A percentile compares a stretch with the other conserved stretches of the same genome.
phyloP scores from a whole-genome alignment of 129 eudicot species.

The Kitagawia praeruptora region DNA sequence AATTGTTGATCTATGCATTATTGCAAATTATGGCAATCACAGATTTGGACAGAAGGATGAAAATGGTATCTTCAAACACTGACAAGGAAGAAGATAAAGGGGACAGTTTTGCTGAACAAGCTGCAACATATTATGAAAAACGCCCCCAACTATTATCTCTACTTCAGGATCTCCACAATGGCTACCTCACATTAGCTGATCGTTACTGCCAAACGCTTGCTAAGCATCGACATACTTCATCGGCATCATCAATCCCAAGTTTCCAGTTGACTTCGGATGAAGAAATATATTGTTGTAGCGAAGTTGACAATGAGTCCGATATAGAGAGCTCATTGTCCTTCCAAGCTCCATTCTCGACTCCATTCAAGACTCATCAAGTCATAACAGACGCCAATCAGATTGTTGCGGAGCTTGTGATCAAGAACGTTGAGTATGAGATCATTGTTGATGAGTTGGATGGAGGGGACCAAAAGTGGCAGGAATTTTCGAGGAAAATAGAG shows the following conservation, averaged over 20 bases:
- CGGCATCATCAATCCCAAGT: slow-evolving; percentile 19
- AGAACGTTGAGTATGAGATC: slow-evolving; percentile 49
- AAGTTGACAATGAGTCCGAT: slow-evolving; percentile 25
- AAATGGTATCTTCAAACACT: slow-evolving; percentile 25
- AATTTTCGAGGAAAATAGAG: slow-evolving; percentile 53
- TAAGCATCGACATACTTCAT: slow-evolving; percentile 31
- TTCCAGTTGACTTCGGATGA: slow-evolving; percentile 15
- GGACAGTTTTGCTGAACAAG: slow-evolving; percentile 69
- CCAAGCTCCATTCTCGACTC: slow-evolving; percentile 19
- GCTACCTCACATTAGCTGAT: slow-evolving; percentile 63
- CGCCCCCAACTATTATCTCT: slow-evolving; percentile 69
- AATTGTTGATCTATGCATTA: not conserved
- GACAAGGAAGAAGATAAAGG: slow-evolving; percentile 29
- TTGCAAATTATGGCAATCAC: slow-evolving; percentile 1
- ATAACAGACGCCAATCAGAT: slow-evolving; percentile 29
- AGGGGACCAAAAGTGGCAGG: slow-evolving; percentile 29
- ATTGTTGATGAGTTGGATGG: slow-evolving; percentile 26
- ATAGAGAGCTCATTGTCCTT: slow-evolving; percentile 47
- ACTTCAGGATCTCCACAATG: slow-evolving; percentile 63
- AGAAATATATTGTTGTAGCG: not conserved
- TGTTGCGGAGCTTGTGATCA: slow-evolving; percentile 59
- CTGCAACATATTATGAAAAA: slow-evolving; percentile 61
- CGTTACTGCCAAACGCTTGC: slow-evolving; percentile 58
- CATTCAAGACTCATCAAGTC: slow-evolving; percentile 2
- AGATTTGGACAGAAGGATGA: slow-evolving; percentile 79